phyloP scores from a whole-genome alignment of 2,329 filamentous ascomycete genomes.

The Colletotrichum euphorbiae region DNA sequence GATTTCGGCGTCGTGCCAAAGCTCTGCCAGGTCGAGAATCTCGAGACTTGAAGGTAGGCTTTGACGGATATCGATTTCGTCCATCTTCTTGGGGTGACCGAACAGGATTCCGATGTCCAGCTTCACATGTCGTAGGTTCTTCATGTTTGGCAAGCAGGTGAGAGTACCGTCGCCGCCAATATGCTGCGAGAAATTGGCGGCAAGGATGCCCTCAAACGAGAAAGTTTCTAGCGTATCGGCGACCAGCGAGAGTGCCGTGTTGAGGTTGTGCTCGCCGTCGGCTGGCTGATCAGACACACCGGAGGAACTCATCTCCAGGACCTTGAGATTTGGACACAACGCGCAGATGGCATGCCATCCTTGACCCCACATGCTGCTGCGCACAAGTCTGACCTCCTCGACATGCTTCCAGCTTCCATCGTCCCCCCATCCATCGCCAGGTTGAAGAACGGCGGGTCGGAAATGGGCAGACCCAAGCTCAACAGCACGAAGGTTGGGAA shows the following conservation, averaged over 20 bases:
- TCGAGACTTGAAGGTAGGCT: slow-evolving; percentile 13
- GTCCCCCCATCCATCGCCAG: slow-evolving; percentile 38
- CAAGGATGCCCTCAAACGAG: slow-evolving; percentile 33
- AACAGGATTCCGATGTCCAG: slow-evolving; percentile 33
- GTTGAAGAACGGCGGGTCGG: slow-evolving; percentile 29
- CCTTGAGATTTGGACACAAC: slow-evolving; percentile 35
- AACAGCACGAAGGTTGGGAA: slow-evolving; percentile 33
- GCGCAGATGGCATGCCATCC: slow-evolving; percentile 39
- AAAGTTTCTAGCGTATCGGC: slow-evolving; percentile 34
- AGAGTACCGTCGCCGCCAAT: slow-evolving; percentile 35
- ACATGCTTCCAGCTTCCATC: slow-evolving; percentile 39
- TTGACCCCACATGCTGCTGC: slow-evolving; percentile 38
- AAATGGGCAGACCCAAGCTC: slow-evolving; percentile 35
- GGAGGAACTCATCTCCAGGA: slow-evolving; percentile 36
- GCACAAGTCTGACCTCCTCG: slow-evolving; percentile 35
- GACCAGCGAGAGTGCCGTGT: slow-evolving; percentile 30
- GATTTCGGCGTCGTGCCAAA: slow-evolving; percentile 35
- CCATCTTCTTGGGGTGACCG: slow-evolving; percentile 20
- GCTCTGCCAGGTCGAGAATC: slow-evolving; percentile 31
- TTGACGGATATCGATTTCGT: slow-evolving; percentile 11
- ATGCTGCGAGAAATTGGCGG: slow-evolving; percentile 33
- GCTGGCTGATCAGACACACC: slow-evolving; percentile 33
- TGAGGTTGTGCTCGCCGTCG: slow-evolving; percentile 38
- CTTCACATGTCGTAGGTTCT: slow-evolving; percentile 31
- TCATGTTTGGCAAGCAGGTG: slow-evolving; percentile 31